These are phyloP conservation scores for Tardiomyces blankii DNA, from an alignment of 1,139 yeast genomes.

Conservation along the genomic window DNA sequence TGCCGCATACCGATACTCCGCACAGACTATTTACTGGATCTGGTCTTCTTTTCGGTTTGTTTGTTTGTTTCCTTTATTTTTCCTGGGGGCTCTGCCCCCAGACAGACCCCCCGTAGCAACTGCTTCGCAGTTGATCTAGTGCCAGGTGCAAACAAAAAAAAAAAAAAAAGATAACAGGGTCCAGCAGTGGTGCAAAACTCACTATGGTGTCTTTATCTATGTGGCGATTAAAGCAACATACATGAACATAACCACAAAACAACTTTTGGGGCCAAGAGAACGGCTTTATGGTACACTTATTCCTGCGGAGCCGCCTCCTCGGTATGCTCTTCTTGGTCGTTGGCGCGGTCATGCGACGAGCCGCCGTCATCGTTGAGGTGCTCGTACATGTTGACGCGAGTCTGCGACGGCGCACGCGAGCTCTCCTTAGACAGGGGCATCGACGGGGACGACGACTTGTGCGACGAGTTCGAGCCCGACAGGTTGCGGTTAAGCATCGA, in stretches of 20 bases:
- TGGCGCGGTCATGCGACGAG: not conserved
- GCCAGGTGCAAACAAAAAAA: no score
- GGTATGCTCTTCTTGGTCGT: not conserved
- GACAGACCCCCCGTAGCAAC: no score
- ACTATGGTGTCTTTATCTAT: not conserved
- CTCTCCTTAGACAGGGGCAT: conserved; percentile 19
- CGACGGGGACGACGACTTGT: conserved; percentile 18
- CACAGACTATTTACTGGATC: no score
- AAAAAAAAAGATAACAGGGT: no score
- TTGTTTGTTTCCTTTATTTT: no score
- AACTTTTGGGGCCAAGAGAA: not conserved
- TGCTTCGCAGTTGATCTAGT: no score
- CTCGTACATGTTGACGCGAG: conserved; percentile 19
- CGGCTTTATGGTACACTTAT: not conserved
- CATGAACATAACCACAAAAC: not conserved
- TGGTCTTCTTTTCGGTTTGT: no score
- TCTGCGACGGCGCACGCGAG: conserved; percentile 13
- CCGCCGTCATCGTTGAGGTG: conserved; percentile 18
- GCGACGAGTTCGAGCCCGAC: conserved; percentile 11
- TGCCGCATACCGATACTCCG: no score
- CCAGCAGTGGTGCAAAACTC: no score
- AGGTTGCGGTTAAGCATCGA: conserved; percentile 20
- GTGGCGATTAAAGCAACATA: not conserved
- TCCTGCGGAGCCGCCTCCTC: not conserved
- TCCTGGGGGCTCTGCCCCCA: no score